These are phyloP conservation scores for Triticum urartu DNA, from an alignment of 176 grass and related monocot genomes.

Conservation along the genomic window DNA sequence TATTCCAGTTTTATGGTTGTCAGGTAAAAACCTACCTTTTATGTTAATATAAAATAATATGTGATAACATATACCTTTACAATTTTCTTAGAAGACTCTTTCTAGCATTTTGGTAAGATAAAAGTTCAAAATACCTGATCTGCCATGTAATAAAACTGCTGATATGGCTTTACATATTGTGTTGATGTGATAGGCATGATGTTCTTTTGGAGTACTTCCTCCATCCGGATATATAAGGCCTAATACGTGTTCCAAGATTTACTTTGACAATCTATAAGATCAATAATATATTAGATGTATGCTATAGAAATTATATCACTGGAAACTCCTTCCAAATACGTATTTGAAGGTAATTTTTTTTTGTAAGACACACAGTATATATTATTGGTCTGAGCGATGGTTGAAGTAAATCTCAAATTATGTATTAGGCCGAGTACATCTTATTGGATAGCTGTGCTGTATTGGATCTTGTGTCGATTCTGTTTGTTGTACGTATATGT, in stretches of 20 bases:
- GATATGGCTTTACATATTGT: slow-evolving; percentile 6
- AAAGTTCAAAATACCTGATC: slow-evolving; percentile 12
- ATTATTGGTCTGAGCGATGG: neutral
- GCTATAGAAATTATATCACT: neutral
- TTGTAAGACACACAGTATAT: neutral
- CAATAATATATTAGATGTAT: neutral
- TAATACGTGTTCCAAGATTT: neutral
- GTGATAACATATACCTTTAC: neutral
- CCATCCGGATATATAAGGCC: neutral
- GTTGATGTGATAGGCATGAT: neutral
- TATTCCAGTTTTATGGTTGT: neutral
- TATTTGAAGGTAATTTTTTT: neutral
- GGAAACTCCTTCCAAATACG: neutral
- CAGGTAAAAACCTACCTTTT: slow-evolving; percentile 1
- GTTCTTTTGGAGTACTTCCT: neutral
- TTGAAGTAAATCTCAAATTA: neutral
- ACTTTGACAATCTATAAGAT: neutral
- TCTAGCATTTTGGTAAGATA: neutral
- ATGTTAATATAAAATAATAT: neutral
- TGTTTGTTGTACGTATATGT: neutral
- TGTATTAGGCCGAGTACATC: neutral
- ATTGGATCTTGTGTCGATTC: neutral
- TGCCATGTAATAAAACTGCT: neutral
- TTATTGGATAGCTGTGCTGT: neutral
- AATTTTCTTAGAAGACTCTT: neutral